Percentiles rank a stretch among this genome's conserved stretches.
These are phyloP conservation scores for Daldinia loculata DNA, from an alignment of 495 filamentous ascomycete species.

Conservation along the genomic window DNA sequence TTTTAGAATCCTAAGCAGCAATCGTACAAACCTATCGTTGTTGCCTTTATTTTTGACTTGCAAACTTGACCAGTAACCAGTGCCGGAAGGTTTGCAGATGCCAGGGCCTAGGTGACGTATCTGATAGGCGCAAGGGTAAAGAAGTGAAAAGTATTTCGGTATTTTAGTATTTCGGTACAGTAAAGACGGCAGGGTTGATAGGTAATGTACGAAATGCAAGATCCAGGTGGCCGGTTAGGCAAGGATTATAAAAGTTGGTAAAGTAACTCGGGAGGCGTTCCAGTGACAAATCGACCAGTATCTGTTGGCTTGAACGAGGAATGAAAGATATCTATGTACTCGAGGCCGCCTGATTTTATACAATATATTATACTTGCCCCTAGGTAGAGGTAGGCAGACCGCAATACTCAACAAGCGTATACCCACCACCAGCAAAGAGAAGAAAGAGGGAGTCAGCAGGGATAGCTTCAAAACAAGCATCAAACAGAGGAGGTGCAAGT, in stretches of 20 bases:
- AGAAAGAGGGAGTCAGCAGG: slow-evolving; percentile 50
- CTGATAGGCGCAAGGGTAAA: slow-evolving; percentile 13
- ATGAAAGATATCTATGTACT: slow-evolving; percentile 34
- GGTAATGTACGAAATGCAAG: slow-evolving; percentile 18
- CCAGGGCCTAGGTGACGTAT: slow-evolving; percentile 4
- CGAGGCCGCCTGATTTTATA: slow-evolving; percentile 43
- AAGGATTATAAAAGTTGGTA: slow-evolving; percentile 24
- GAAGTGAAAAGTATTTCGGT: background rate
- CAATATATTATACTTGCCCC: slow-evolving; percentile 11
- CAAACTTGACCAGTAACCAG: slow-evolving; percentile 1
- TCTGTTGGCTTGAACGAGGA: slow-evolving; percentile 27
- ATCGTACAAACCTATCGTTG: background rate
- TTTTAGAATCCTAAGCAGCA: slow-evolving; percentile 2
- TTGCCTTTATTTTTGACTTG: background rate
- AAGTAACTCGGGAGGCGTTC: slow-evolving; percentile 18
- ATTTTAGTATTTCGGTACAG: slow-evolving; percentile 1
- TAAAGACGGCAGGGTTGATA: slow-evolving; percentile 18
- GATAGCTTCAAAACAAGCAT: slow-evolving; percentile 57
- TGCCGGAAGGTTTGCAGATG: slow-evolving; percentile 6
- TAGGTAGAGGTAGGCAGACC: background rate
- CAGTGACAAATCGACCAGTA: slow-evolving; percentile 13
- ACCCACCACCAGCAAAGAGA: slow-evolving; percentile 21
- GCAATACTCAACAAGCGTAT: slow-evolving; percentile 12
- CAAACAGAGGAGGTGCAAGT: slow-evolving; percentile 52
- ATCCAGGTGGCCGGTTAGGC: slow-evolving; percentile 7